Conservation (phyloP, 75 land plant genomes). For the Pseudotsuga menziesii region DNA sequence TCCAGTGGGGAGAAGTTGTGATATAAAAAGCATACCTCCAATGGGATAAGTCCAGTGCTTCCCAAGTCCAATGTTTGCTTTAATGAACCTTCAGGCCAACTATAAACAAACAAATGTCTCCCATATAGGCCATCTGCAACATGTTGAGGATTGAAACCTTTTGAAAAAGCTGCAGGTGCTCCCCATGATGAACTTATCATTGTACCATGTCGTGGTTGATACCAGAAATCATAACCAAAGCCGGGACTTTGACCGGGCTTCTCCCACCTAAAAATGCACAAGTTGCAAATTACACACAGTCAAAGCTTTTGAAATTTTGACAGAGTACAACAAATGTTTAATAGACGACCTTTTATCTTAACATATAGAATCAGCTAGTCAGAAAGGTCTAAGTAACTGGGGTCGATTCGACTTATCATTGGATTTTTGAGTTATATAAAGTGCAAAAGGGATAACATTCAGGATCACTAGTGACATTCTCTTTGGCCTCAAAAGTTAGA, state of each 20-base stretch:
- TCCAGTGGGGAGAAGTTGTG: background rate
- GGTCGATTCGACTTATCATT: background rate
- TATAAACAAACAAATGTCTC: slow-evolving; percentile 37
- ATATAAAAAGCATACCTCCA: slow-evolving; percentile 24
- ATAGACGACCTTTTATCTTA: background rate
- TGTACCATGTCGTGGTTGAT: slow-evolving; percentile 41
- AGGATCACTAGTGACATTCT: no score
- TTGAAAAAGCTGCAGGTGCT: slow-evolving; percentile 37
- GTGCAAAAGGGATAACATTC: background rate
- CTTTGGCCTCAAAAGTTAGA: no score
- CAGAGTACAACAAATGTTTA: background rate
- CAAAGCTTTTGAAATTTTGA: background rate
- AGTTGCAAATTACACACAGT: background rate
- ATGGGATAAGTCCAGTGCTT: slow-evolving; percentile 34
- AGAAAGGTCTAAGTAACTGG: background rate
- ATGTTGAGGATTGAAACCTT: slow-evolving; percentile 32
- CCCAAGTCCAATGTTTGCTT: slow-evolving; percentile 44
- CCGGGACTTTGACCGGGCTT: slow-evolving; percentile 36
- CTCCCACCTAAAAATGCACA: slow-evolving; percentile 30
- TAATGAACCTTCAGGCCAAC: slow-evolving; percentile 32
- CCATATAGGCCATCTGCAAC: slow-evolving; percentile 44
- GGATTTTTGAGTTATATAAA: background rate
- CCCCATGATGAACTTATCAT: slow-evolving; percentile 53
- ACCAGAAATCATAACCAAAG: slow-evolving; percentile 50
- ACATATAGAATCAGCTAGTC: background rate